Evolutionary conservation across 441 rosid species (phyloP).

Genomic region (Euphorbia celastroides): DNA sequence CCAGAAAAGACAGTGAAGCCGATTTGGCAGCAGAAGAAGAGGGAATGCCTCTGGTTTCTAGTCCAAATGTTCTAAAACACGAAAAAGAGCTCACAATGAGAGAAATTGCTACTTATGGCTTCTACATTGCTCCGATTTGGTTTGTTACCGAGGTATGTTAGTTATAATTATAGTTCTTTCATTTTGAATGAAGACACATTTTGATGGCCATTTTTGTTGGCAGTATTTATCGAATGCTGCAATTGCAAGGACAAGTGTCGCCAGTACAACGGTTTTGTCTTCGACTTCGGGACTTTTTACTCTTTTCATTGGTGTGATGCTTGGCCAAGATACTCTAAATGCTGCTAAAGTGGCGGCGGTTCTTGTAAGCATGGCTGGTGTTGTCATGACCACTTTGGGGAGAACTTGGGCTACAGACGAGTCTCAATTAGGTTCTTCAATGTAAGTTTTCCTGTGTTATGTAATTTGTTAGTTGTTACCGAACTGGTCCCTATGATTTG

Average conservation of each 20-base stretch:
- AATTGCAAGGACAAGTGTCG: conserved; percentile 93
- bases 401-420: conserved; percentile 98
- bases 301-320: conserved; percentile 82
- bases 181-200: not conserved
- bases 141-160: conserved; percentile 83
- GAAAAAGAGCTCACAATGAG: conserved; percentile 51
- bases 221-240: conserved; percentile 99
- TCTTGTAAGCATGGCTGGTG: conserved; percentile 90
- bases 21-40: conserved; percentile 53
- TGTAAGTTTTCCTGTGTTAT: conserved; percentile 56
- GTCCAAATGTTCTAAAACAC: conserved; percentile 34
- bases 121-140: conserved; percentile 96
- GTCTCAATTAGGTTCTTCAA: conserved; percentile 45
- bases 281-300: conserved; percentile 98
- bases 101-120: conserved; percentile 73
- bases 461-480: too few relatives aligned
- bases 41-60: conserved; percentile 55
- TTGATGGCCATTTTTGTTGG: conserved; percentile 8
- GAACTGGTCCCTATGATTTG: too few relatives aligned
- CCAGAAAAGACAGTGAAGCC: conserved; percentile 67
- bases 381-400: conserved; percentile 92
- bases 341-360: conserved; percentile 82
- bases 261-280: conserved; percentile 92
- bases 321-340: conserved; percentile 88
- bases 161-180: conserved; percentile 6